A percentile compares a stretch with the other conserved stretches of the same genome.
Conservation (phyloP, 1,284 basidiomycete species). For the Chalciporus sp. region DNA sequence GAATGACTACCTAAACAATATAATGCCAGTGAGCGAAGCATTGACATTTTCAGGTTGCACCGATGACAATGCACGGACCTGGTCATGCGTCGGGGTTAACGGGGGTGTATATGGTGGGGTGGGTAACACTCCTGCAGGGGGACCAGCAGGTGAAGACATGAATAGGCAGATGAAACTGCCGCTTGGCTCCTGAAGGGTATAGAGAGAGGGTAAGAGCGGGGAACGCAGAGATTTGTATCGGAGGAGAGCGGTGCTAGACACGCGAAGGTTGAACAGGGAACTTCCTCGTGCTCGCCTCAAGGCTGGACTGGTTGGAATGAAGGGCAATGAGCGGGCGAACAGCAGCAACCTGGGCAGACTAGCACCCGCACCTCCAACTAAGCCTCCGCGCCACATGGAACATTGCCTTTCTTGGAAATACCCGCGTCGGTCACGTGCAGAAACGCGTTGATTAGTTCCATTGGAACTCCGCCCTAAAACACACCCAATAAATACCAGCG, state of each 20-base stretch:
- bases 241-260: slow-evolving; percentile 15
- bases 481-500: slow-evolving; percentile 34
- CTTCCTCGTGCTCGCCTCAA: slow-evolving; percentile 38
- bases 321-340: slow-evolving; percentile 3
- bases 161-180: slow-evolving; percentile 30
- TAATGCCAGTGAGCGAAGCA: slow-evolving; percentile 29
- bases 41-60: slow-evolving; percentile 15
- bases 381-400: slow-evolving; percentile 15
- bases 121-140: slow-evolving; percentile 35
- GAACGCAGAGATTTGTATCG: slow-evolving; percentile 20
- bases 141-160: slow-evolving; percentile 37
- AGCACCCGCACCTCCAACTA: slow-evolving; percentile 16
- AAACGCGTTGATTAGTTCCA: slow-evolving; percentile 34
- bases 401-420: slow-evolving; percentile 19
- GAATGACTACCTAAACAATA: slow-evolving; percentile 53
- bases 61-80: slow-evolving; percentile 37
- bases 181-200: slow-evolving; percentile 7
- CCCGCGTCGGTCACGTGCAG: slow-evolving; percentile 36
- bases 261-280: slow-evolving; percentile 22
- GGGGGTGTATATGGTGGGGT: slow-evolving; percentile 27
- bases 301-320: slow-evolving; percentile 20
- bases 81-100: slow-evolving; percentile 42
- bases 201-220: slow-evolving; percentile 1
- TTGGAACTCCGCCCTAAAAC: slow-evolving; percentile 36
- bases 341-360: slow-evolving; percentile 5